Evolutionary conservation across 148 eudicot species (phyloP), one percentile per base, ranked within the genome.

Genomic region (Rhododendron griersonianum): DNA sequence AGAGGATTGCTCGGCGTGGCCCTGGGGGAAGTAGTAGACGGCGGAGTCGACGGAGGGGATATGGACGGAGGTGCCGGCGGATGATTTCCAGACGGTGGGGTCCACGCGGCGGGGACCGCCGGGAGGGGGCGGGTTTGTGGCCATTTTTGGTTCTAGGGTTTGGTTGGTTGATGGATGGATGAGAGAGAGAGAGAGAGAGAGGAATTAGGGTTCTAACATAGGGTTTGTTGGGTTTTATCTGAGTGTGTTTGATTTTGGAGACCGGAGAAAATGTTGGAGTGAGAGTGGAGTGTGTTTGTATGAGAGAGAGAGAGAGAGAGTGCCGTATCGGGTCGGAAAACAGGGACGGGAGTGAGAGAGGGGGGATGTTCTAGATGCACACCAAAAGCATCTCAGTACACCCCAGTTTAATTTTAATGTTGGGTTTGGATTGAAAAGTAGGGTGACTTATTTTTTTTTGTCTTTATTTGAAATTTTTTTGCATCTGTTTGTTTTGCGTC

Each of bases 21-120:
- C 99, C 76, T 94, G 92, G 30, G 99, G 98, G 67, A 95, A 96
- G 86, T 95, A 96, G 88, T 91, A 95, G 80, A 93, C 99, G 87
- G 76, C 83, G 25, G 96, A 91, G 35, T 88, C 21, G 10, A 87
- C 61, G 7, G 86, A 5, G 7, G 97, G 97, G 21, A 91, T 84
- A 4, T 87, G 85, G n/a, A 91, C 90, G 15, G 92, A 51, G 41
- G 89, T 81, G 6, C 99, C 98, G 41, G 98, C 99, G 78, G 89
- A 88, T 3, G 96, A 95, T 33, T 65, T 86, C 98, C 98, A 95
- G 23, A 96, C 84, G 30, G 30, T 30, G 30, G 30, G 30, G 30
- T 30, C 30, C 30, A 30, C 30, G 30, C 0, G 30, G 30, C 30
- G 30, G 30, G 30, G 30, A 30, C 30, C 30, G 0, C 77, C 82